Conservation (phyloP, 768 basidiomycete species). For the Rhizopogon vulgaris region DNA sequence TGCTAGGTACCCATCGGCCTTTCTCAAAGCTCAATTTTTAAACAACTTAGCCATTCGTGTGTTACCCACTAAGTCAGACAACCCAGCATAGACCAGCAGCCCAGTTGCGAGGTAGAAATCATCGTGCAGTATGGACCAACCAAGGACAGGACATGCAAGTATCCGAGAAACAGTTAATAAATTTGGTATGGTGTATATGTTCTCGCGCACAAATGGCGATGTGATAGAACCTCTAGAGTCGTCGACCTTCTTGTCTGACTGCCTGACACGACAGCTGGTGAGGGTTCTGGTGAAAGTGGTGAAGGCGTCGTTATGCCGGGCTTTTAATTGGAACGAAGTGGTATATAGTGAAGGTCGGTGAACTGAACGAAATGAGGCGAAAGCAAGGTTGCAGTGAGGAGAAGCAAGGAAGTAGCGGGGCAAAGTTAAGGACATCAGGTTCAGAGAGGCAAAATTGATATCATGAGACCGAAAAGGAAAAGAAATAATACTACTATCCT, state of each 20-base stretch:
- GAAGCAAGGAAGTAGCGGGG: background rate
- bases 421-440: background rate
- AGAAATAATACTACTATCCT: no score
- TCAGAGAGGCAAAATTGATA: background rate
- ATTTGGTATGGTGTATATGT: conserved; percentile 95
- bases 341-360: no score
- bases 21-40: conserved; percentile 5
- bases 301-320: background rate
- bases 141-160: conserved; percentile 83
- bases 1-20: conserved; percentile 92
- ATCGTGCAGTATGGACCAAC: conserved; percentile 79
- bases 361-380: background rate
- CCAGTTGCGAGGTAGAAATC: conserved; percentile 78
- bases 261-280: background rate
- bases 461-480: background rate
- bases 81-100: conserved; percentile 84
- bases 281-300: background rate
- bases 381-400: background rate
- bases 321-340: background rate
- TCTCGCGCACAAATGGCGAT: conserved; percentile 53
- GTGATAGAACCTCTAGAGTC: conserved; percentile 3
- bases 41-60: conserved; percentile 5
- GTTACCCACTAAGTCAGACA: conserved; percentile 78
- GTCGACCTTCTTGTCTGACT: conserved; percentile 4
- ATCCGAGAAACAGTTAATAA: conserved; percentile 84